Evolutionary conservation across 202 grass and related monocot genomes (phyloP), one percentile per base, ranked within the genome.

Genomic region (Cymbopogon flexuosus): DNA sequence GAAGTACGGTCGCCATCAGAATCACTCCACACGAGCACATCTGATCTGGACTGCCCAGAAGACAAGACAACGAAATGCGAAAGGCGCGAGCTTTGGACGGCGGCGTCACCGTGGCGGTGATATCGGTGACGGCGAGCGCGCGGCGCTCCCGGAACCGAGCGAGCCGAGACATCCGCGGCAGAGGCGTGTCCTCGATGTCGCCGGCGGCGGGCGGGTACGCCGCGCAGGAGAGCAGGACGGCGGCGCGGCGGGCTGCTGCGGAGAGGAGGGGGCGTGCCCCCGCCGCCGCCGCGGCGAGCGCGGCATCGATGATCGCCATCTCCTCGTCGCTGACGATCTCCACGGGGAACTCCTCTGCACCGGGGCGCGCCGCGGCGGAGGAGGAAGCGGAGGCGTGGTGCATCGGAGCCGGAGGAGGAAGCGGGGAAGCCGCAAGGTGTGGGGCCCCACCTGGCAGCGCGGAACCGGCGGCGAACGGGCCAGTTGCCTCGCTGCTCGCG

Each of bases 271-370:
- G 83, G 2, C 79, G 89, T 11, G 82, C 68, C 16, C 68, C 68
- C 41, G 68, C 62, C 4, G 68, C 27, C 1, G 37, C 37, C 27
- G 85, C 83, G 70, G 94, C 87, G 56, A 97, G 89, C 23, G 89
- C 89, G 2, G 89, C 91, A 35, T 90, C 91, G 3, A 97, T 79
- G 15, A 93, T 75, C 13, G 95, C 91, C 94, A 93, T 97, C 67
- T 97, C 94, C 56, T 93, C 89, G 40, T 97, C 94, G 80, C 94
- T 97, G 63, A 94, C 86, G 71, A 92, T 78, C 56, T 92, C 94
- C 62, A 89, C 87, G 15, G 78, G 27, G 78, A 93, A 40, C 24
- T 87, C 68, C 41, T 16, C 27, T 35, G n/a, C 3, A 40, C 49
- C 33, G 11, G 65, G 62, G 52, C 16, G 51, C 61, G 79, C 45